phyloP scores from a whole-genome alignment of 331 rosid species.

The Saraca asoca region DNA sequence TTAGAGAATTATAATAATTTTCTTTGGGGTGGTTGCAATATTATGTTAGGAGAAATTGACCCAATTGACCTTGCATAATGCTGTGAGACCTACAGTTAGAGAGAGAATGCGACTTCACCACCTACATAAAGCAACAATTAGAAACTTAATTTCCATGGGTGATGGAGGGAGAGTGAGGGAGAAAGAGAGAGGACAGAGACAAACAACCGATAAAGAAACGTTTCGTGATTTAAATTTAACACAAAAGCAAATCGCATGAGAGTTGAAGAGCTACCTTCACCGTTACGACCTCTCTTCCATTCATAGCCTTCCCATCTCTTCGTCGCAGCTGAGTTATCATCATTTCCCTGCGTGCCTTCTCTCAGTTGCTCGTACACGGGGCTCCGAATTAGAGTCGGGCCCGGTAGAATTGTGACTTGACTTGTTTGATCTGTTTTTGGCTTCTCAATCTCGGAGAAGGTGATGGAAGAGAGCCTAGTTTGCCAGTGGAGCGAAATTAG shows the following conservation, averaged over 20 bases:
- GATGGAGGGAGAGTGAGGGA: not conserved
- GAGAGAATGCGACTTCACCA: slow-evolving; percentile 8
- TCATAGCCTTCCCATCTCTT: not conserved
- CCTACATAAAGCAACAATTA: not conserved
- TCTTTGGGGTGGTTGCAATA: too few species aligned
- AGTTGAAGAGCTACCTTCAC: slow-evolving; percentile 28
- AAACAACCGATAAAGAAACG: slow-evolving; percentile 17
- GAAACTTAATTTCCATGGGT: slow-evolving; percentile 30
- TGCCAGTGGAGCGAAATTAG: slow-evolving; percentile 74
- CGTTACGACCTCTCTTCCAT: slow-evolving; percentile 16
- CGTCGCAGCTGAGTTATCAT: not conserved
- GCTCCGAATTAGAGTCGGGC: slow-evolving; percentile 30
- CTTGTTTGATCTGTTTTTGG: slow-evolving; percentile 33
- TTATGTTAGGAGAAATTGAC: not conserved
- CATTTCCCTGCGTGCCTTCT: not conserved
- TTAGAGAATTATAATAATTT: too few species aligned
- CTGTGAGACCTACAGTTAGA: not conserved
- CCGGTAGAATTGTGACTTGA: slow-evolving; percentile 1
- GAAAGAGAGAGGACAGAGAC: not conserved
- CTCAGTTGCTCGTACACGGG: not conserved
- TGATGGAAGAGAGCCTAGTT: slow-evolving; percentile 70
- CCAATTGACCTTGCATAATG: not conserved
- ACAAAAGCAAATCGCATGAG: slow-evolving; percentile 17
- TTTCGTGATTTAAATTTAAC: slow-evolving; percentile 29
- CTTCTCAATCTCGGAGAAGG: slow-evolving; percentile 1